Percentiles rank a stretch among this genome's conserved stretches.
phyloP scores from a whole-genome alignment of 2,329 filamentous ascomycete genomes.

The Epichloe gansuensis region DNA sequence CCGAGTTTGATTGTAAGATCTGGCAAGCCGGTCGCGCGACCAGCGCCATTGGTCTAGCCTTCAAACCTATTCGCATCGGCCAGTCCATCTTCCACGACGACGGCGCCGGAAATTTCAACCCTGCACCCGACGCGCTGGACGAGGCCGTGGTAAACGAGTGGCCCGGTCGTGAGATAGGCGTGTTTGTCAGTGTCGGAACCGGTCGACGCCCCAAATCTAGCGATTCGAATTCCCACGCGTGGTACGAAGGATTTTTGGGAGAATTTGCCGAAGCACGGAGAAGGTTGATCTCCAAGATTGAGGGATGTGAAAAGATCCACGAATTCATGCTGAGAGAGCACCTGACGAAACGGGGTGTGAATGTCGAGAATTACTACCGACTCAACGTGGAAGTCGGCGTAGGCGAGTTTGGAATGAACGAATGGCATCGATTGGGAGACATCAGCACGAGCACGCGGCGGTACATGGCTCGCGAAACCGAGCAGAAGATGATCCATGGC shows the following conservation, averaged over 20 bases:
- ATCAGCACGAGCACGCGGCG: conserved; percentile 86
- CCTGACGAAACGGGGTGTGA: conserved; percentile 65
- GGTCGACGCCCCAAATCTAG: conserved; percentile 60
- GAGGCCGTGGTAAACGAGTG: conserved; percentile 89
- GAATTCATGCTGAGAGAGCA: conserved; percentile 73
- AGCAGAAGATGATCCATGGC: conserved; percentile 65
- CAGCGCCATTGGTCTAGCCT: conserved; percentile 77
- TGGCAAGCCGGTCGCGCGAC: conserved; percentile 98
- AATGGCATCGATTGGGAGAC: conserved; percentile 87
- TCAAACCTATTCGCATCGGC: conserved; percentile 90
- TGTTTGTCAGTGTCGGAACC: conserved; percentile 90
- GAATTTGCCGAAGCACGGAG: conserved; percentile 85
- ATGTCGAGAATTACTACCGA: conserved; percentile 82
- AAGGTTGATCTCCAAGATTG: conserved; percentile 80
- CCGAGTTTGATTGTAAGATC: conserved; percentile 87
- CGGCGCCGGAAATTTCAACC: conserved; percentile 84
- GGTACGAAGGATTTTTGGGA: conserved; percentile 90
- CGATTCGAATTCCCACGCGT: conserved; percentile 62
- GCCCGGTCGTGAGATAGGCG: conserved; percentile 84
- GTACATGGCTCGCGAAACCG: conserved; percentile 62
- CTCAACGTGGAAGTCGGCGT: conserved; percentile 96
- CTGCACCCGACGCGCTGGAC: conserved; percentile 71
- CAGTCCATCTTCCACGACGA: conserved; percentile 93
- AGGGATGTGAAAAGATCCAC: conserved; percentile 87
- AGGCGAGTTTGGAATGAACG: conserved; percentile 97